Percentiles rank a stretch among this genome's conserved stretches.
Evolutionary conservation across 139 green algal genomes (phyloP).

Genomic region (Chlamydomonas applanata): DNA sequence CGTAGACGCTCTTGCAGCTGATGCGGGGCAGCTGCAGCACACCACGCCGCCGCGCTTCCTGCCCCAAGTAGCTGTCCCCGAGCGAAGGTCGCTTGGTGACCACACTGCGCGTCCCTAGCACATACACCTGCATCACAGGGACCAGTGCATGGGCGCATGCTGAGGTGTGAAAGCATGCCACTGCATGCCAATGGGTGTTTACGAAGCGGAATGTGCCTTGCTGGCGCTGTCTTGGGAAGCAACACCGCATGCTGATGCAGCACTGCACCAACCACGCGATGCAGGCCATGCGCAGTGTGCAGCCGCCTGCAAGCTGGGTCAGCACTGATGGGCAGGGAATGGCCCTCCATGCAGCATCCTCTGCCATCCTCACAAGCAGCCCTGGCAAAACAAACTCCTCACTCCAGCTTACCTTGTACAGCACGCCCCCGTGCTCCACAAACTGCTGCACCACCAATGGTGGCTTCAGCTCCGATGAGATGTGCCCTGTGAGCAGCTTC

Average conservation of each 20-base stretch:
- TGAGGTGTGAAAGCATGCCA: neutral
- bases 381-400: neutral
- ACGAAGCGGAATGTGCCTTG: no score
- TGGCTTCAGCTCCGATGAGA: slow-evolving; percentile 35
- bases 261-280: no score
- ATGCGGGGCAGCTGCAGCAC: slow-evolving; percentile 54
- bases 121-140: slow-evolving; percentile 56
- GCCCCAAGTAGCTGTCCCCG: slow-evolving; percentile 41
- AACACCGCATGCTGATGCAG: no score
- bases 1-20: slow-evolving; percentile 40
- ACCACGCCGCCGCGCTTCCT: slow-evolving; percentile 20
- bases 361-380: slow-evolving; percentile 1
- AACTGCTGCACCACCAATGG: slow-evolving; percentile 81
- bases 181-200: no score
- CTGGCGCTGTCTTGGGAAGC: no score
- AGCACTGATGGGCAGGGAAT: no score
- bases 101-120: slow-evolving; percentile 51
- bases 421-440: slow-evolving; percentile 75
- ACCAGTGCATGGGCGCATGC: no score
- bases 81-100: slow-evolving; percentile 48
- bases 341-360: no score
- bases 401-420: slow-evolving; percentile 75
- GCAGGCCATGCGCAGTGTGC: no score
- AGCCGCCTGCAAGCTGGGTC: no score
- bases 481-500: slow-evolving; percentile 44